phyloP scores from a whole-genome alignment of 257 asterid species.

The Euphrasia confusa region DNA sequence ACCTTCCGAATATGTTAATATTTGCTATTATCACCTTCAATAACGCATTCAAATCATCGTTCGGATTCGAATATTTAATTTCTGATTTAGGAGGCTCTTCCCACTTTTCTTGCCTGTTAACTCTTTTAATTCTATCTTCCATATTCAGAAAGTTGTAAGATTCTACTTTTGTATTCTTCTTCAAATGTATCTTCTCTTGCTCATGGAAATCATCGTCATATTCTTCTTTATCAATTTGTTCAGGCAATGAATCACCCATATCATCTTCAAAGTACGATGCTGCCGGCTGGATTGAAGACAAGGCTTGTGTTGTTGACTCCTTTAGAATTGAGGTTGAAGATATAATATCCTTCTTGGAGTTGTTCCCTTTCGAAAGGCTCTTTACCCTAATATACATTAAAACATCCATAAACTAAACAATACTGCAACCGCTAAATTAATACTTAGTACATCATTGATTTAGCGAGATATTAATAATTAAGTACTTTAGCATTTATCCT shows the following conservation, averaged over 20 bases:
- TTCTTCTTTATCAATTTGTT: conserved; percentile 77
- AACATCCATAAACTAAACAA: too few species aligned
- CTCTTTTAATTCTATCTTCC: conserved; percentile 60
- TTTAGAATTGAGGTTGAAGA: conserved; percentile 64
- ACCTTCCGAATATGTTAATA: neutral
- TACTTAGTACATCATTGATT: too few species aligned
- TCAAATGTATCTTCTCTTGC: conserved; percentile 64
- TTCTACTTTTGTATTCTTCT: conserved; percentile 57
- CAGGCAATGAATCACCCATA: conserved; percentile 77
- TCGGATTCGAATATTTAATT: conserved; percentile 40
- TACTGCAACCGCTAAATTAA: too few species aligned
- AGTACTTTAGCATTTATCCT: too few species aligned
- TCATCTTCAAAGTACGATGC: conserved; percentile 72
- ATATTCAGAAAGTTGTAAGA: conserved; percentile 36
- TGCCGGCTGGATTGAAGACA: conserved; percentile 48
- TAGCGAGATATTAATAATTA: too few species aligned
- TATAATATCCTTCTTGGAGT: conserved; percentile 62
- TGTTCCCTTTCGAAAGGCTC: conserved; percentile 89
- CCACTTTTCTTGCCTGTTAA: conserved; percentile 61
- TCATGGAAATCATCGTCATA: conserved; percentile 71
- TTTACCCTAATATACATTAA: conserved; percentile 54
- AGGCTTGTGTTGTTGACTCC: conserved; percentile 63
- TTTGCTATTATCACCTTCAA: conserved; percentile 49
- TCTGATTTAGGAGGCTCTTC: conserved; percentile 74
- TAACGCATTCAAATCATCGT: conserved; percentile 63